Evolutionary conservation across 179 eudicot species (phyloP).

Genomic region (Silene vulgaris): DNA sequence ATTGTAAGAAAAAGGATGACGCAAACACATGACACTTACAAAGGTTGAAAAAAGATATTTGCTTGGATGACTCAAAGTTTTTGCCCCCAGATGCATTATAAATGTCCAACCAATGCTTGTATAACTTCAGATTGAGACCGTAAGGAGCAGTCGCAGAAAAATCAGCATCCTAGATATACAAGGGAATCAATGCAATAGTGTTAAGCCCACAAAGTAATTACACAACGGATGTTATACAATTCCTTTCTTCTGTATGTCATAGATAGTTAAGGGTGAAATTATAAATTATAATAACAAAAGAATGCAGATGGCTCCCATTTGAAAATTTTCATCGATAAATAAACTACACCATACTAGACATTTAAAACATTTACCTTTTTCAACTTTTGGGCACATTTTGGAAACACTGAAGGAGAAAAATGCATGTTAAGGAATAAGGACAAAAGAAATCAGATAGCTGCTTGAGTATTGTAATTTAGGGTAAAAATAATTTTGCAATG

Average conservation of each 20-base stretch:
- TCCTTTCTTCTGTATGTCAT: neutral
- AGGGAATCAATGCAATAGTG: slow-evolving; percentile 21
- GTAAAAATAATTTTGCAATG: too few relatives aligned
- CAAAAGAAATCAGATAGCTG: neutral
- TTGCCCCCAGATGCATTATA: slow-evolving; percentile 57
- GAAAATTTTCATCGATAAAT: neutral
- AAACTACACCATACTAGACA: too few relatives aligned
- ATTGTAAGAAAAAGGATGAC: neutral
- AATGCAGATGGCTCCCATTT: neutral
- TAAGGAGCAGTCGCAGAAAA: slow-evolving; percentile 30
- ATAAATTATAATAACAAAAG: neutral
- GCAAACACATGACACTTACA: slow-evolving; percentile 50
- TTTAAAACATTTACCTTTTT: too few relatives aligned
- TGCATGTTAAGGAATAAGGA: neutral
- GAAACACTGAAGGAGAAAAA: neutral
- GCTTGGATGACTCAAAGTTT: slow-evolving; percentile 68
- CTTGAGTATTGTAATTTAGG: neutral
- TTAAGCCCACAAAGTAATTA: slow-evolving; percentile 14
- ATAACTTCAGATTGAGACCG: slow-evolving; percentile 55
- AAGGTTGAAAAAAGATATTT: slow-evolving; percentile 65
- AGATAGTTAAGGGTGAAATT: neutral
- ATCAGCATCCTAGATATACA: slow-evolving; percentile 46
- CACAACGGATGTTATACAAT: neutral
- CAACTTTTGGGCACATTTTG: neutral
- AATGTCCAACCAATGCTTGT: slow-evolving; percentile 71